phyloP scores from a whole-genome alignment of 257 asterid species.

The Osmanthus fragrans region DNA sequence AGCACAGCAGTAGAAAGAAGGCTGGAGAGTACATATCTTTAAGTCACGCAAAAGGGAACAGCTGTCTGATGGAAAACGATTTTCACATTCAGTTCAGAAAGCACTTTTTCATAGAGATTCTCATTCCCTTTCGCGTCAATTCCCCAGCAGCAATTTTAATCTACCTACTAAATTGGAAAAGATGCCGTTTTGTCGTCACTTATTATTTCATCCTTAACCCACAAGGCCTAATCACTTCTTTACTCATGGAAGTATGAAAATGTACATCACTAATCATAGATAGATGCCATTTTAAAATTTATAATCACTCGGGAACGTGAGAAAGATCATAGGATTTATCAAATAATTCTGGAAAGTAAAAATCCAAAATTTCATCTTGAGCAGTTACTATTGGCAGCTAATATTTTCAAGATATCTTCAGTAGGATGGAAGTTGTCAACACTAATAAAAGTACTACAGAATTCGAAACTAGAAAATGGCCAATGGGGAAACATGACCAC shows the following conservation, averaged over 20 bases:
- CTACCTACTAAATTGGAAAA: background rate
- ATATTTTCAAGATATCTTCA: background rate
- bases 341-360: slow-evolving; percentile 3
- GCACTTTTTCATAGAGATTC: slow-evolving; percentile 1
- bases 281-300: slow-evolving; percentile 7
- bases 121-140: slow-evolving; percentile 1
- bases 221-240: background rate
- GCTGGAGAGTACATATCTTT: background rate
- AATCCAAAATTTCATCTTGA: background rate
- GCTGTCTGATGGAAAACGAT: background rate
- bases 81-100: slow-evolving; percentile 8
- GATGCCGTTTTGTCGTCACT: background rate
- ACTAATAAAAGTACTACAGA: background rate
- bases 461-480: background rate
- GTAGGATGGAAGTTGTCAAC: background rate
- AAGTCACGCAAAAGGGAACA: background rate
- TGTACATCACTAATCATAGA: background rate
- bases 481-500: background rate
- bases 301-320: slow-evolving; percentile 7
- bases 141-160: background rate
- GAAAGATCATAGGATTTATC: background rate
- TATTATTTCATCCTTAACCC: slow-evolving; percentile 10
- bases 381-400: background rate
- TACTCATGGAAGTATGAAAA: background rate
- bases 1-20: no score